These are phyloP conservation scores for Arabidopsis arenosa DNA, from an alignment of 345 rosid species.

Conservation along the genomic window DNA sequence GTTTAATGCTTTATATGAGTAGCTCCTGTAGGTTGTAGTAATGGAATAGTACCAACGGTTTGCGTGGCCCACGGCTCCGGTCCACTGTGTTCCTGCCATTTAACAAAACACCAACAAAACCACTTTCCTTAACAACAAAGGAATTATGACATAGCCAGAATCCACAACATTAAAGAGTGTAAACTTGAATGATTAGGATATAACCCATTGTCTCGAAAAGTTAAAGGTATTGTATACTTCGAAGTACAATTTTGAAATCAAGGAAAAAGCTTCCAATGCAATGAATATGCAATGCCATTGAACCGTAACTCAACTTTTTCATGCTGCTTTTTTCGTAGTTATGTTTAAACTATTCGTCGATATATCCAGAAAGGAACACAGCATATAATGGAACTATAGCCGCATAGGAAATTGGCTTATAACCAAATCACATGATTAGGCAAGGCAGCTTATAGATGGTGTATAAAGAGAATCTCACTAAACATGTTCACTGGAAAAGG, in stretches of 20 bases:
- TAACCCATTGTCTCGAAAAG: conserved; percentile 33
- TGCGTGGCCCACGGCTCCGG: conserved; percentile 43
- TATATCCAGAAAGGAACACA: not conserved
- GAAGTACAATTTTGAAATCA: conserved; percentile 38
- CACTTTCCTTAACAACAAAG: conserved; percentile 53
- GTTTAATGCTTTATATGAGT: conserved; percentile 45
- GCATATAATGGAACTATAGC: conserved; percentile 16
- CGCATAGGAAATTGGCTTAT: not conserved
- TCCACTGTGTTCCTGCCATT: conserved; percentile 35
- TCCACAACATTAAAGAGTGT: conserved; percentile 32
- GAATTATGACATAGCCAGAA: conserved; percentile 38
- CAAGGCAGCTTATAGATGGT: conserved; percentile 28
- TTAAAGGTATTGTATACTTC: conserved; percentile 37
- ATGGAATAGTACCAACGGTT: conserved; percentile 40
- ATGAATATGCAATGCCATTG: conserved; percentile 34
- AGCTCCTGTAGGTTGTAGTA: conserved; percentile 41
- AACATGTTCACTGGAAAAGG: conserved; percentile 14
- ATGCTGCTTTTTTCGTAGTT: not conserved
- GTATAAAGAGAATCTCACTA: conserved; percentile 21
- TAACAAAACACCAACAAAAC: conserved; percentile 41
- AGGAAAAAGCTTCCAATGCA: conserved; percentile 20
- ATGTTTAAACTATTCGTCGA: not conserved
- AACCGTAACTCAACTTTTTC: not conserved
- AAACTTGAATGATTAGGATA: conserved; percentile 35
- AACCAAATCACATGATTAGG: conserved; percentile 22